A percentile compares a stretch with the other conserved stretches of the same genome.
These are phyloP conservation scores for Diaporthe ilicicola DNA, from an alignment of 2,329 filamentous ascomycete genomes.

Conservation along the genomic window DNA sequence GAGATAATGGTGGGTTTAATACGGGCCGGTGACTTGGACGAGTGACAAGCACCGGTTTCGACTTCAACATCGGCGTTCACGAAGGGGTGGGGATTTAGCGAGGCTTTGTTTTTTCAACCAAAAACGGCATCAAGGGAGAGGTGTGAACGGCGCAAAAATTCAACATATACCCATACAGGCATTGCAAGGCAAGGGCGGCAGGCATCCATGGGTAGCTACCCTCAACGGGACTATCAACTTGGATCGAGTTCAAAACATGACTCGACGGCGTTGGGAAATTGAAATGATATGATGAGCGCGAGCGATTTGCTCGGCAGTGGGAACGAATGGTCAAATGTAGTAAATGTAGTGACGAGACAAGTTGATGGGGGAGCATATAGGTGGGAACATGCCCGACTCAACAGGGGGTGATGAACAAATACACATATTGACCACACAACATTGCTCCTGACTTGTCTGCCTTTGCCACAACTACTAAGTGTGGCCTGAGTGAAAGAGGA, in stretches of 20 bases:
- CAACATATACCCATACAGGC: constrained; percentile 37
- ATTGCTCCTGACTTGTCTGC: too few relatives aligned
- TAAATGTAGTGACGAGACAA: constrained; percentile 12
- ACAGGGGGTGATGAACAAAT: background rate
- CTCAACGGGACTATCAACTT: constrained; percentile 35
- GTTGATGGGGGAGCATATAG: background rate
- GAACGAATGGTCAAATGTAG: background rate
- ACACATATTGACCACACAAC: background rate
- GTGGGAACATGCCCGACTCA: constrained; percentile 11
- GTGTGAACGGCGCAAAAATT: constrained; percentile 33
- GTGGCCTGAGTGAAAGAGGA: background rate
- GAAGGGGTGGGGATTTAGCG: constrained; percentile 31
- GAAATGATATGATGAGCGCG: constrained; percentile 18
- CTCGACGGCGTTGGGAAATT: constrained; percentile 29
- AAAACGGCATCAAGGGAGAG: constrained; percentile 31
- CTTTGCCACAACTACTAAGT: background rate
- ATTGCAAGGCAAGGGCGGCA: constrained; percentile 31
- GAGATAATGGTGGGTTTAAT: constrained; percentile 28
- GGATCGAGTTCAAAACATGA: constrained; percentile 28
- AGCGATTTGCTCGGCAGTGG: constrained; percentile 1
- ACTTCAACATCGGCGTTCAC: constrained; percentile 68
- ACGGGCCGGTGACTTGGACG: constrained; percentile 40
- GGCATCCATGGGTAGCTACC: constrained; percentile 32
- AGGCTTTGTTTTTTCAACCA: constrained; percentile 34
- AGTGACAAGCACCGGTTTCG: constrained; percentile 42